These are phyloP conservation scores for Bacterosira constricta DNA, from an alignment of 108 stramenopile species.

Conservation along the genomic window DNA sequence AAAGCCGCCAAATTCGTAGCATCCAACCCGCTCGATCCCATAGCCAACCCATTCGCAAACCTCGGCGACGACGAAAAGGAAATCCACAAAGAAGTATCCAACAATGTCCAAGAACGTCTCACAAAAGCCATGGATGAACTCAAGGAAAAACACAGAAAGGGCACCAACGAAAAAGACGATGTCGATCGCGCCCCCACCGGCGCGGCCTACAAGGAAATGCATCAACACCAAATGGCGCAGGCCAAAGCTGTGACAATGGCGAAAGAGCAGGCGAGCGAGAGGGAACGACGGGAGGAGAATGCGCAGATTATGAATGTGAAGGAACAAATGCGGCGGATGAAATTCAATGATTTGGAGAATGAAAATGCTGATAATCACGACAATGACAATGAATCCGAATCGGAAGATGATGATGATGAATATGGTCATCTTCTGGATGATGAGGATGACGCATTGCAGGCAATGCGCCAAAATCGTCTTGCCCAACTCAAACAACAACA, in stretches of 20 bases:
- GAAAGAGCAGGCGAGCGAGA: constrained; percentile 21
- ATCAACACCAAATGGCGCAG: constrained; percentile 41
- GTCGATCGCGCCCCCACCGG: constrained; percentile 67
- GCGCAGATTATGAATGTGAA: constrained; percentile 27
- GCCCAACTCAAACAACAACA: constrained; percentile 74
- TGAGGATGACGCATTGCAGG: constrained; percentile 68
- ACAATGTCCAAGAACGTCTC: constrained; percentile 74
- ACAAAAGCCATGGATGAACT: constrained; percentile 65
- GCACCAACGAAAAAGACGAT: constrained; percentile 60
- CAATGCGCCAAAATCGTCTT: constrained; percentile 85
- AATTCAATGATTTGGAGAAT: constrained; percentile 28
- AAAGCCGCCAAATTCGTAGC: constrained; percentile 85
- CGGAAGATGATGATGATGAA: constrained; percentile 46
- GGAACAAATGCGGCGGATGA: constrained; percentile 45
- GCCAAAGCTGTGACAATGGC: constrained; percentile 6
- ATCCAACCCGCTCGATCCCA: constrained; percentile 79
- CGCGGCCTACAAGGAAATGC: constrained; percentile 46
- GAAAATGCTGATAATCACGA: constrained; percentile 25
- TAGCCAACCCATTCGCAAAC: constrained; percentile 66
- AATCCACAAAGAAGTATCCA: constrained; percentile 60
- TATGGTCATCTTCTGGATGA: constrained; percentile 52
- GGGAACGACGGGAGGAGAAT: constrained; percentile 30
- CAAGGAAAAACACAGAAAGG: constrained; percentile 49
- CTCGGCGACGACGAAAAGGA: constrained; percentile 67
- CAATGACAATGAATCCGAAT: constrained; percentile 49